Evolutionary conservation across 2,329 filamentous ascomycete species (phyloP), one percentile per base, ranked within the genome.

Genomic region (Ceratocystis smalleyi): DNA sequence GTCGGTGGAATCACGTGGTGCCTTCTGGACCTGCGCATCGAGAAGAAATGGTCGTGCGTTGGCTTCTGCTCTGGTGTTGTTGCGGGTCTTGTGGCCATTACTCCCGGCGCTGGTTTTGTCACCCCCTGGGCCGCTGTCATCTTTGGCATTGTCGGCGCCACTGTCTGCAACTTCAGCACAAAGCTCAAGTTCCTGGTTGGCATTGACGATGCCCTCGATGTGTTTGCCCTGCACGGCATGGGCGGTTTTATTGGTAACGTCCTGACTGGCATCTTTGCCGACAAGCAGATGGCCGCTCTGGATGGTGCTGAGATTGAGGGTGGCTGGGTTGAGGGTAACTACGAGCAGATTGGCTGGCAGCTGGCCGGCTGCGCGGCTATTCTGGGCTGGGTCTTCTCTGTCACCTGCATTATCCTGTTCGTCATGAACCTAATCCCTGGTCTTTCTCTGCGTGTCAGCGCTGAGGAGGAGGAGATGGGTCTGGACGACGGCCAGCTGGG

Each of bases 1-100:
- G 83, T 89, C 30, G 91, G 86, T 64, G 90, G 87, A 66, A 81
- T 95, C 66, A 88, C 87, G 67, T 95, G 89, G 91, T 86, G 86
- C 71, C 75, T 95, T 40, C 81, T 95, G 65, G 91, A 96, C 72
- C 96, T 94, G 76, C 84, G 89, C 63, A 83, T 96, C n/a, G 90
- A 95, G 77, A 83, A 81, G 72, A 96, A 95, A 76, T 96, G 90
- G 89, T 92, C 88, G 68, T 90, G 92, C 76, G 88, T 96, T 70
- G 91, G 90, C 57, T 91, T 91, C 87, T 94, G 90, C 79, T 94
- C 89, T 47, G 91, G 91, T 67, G 86, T 85, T 69, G 91, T 96
- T 72, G 87, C 88, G 32, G 89, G 89, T 62, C 83, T 96, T 24
- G 91, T 96, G 43, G 89, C 89, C 69, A 94, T 94, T 64, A 94